A percentile compares a stretch with the other conserved stretches of the same genome.
Evolutionary conservation across 2,329 filamentous ascomycete genomes (phyloP).

Genomic region (Apiospora saccharicola): DNA sequence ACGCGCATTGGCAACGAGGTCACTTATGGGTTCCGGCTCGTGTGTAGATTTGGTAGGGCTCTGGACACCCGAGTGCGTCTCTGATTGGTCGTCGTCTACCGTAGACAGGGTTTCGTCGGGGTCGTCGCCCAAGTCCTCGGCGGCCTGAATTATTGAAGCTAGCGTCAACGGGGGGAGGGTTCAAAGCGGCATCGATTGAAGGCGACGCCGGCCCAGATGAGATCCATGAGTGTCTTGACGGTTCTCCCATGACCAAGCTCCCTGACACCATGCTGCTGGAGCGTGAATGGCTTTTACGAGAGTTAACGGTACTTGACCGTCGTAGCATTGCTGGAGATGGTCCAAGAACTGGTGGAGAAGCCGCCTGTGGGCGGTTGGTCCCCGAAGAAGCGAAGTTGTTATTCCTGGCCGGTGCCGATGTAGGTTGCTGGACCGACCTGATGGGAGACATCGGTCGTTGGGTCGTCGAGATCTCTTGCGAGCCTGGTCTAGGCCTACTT

Average conservation of each 20-base stretch:
- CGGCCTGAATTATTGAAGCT: slow-evolving; percentile 63
- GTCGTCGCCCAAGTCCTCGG: slow-evolving; percentile 57
- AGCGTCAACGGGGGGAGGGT: slow-evolving; percentile 53
- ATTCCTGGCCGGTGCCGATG: slow-evolving; percentile 32
- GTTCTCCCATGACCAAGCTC: slow-evolving; percentile 43
- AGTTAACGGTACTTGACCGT: slow-evolving; percentile 52
- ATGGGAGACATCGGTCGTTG: slow-evolving; percentile 60
- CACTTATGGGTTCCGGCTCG: slow-evolving; percentile 69
- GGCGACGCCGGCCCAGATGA: slow-evolving; percentile 39
- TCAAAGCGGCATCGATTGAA: slow-evolving; percentile 45
- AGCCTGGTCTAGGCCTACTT: slow-evolving; percentile 45
- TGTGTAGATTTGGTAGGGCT: slow-evolving; percentile 66
- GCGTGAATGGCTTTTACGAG: slow-evolving; percentile 50
- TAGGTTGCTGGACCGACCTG: slow-evolving; percentile 46
- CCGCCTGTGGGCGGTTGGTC: slow-evolving; percentile 41
- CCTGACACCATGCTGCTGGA: slow-evolving; percentile 47
- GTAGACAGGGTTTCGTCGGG: slow-evolving; percentile 34
- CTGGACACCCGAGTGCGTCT: slow-evolving; percentile 47
- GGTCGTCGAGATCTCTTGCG: slow-evolving; percentile 40
- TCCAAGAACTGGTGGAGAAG: slow-evolving; percentile 48
- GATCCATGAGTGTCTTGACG: slow-evolving; percentile 18
- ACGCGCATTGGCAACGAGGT: slow-evolving; percentile 85
- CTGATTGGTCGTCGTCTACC: slow-evolving; percentile 34
- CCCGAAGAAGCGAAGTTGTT: slow-evolving; percentile 33
- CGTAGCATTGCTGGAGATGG: slow-evolving; percentile 46